Conservation (phyloP, 352 stramenopile genomes). For the Phytophthora tentaculata region DNA sequence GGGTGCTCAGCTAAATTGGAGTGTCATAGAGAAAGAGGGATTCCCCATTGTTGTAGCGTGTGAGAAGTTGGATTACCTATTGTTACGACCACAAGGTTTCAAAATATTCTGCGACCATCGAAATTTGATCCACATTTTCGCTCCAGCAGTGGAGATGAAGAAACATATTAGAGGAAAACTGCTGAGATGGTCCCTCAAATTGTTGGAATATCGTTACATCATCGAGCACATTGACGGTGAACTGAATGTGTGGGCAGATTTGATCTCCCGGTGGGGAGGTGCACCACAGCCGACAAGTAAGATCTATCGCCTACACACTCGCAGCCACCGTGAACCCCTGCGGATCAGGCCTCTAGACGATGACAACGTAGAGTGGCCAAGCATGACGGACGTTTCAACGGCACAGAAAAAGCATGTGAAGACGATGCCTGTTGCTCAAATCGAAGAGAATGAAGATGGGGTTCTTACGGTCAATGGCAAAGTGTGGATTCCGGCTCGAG, state of each 20-base stretch:
- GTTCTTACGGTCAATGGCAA: neutral
- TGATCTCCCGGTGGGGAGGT: neutral
- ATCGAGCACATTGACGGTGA: conserved; percentile 1
- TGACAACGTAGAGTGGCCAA: neutral
- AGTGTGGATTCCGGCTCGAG: neutral
- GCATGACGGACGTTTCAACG: neutral
- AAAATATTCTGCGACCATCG: too few species aligned
- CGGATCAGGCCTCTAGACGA: neutral
- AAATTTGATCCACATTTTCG: too few species aligned
- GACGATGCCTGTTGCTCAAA: too few species aligned
- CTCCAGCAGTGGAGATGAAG: neutral
- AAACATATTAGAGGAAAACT: conserved; percentile 1
- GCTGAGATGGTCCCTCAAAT: neutral
- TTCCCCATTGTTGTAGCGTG: neutral
- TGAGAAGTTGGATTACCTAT: neutral
- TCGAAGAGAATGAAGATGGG: neutral
- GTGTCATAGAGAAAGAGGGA: neutral
- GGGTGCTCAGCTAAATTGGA: neutral
- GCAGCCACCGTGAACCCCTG: too few species aligned
- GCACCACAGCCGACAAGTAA: neutral
- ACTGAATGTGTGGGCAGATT: neutral
- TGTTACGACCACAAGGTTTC: neutral
- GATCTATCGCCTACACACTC: neutral
- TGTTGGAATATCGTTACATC: neutral
- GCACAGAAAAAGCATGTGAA: neutral